Conservation (phyloP, 163 green algal species). For the Scenedesmus sp. region DNA sequence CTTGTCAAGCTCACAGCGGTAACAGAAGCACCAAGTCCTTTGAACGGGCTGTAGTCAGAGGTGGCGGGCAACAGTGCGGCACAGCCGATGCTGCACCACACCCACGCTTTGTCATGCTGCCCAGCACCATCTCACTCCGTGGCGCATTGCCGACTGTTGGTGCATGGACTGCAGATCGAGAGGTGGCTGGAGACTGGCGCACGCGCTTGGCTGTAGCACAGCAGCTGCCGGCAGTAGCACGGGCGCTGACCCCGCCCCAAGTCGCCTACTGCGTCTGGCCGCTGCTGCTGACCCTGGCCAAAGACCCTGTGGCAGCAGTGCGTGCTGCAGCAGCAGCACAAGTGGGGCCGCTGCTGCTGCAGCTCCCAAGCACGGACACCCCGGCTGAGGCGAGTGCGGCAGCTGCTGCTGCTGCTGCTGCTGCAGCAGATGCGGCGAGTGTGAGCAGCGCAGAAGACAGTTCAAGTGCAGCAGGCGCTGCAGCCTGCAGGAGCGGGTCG, state of each 20-base stretch:
- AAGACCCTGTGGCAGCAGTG: constrained; percentile 39
- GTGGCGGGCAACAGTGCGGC: no score
- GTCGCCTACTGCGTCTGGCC: constrained; percentile 53
- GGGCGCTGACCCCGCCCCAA: background rate
- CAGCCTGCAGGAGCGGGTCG: background rate
- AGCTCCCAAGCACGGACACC: constrained; percentile 6
- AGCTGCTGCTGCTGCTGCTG: constrained; percentile 11
- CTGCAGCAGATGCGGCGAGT: background rate
- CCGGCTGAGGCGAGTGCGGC: background rate
- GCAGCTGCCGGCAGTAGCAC: constrained; percentile 37
- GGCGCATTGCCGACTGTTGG: background rate
- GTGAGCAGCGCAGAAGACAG: background rate
- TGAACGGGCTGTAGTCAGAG: no score
- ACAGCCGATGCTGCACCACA: background rate
- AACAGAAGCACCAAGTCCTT: no score
- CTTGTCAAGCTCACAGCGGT: no score
- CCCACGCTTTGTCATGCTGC: background rate
- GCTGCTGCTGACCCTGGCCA: constrained; percentile 8
- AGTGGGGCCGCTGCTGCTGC: constrained; percentile 37
- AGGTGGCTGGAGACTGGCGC: constrained; percentile 49
- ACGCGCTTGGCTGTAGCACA: constrained; percentile 23
- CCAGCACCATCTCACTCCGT: no score
- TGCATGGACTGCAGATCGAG: constrained; percentile 4
- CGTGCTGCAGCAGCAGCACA: constrained; percentile 32
- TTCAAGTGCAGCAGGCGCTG: background rate